Percentiles rank a stretch among this genome's conserved stretches.
These are phyloP conservation scores for Neophaeococcomyces mojaviensis DNA, from an alignment of 2,329 filamentous ascomycete genomes.

Conservation along the genomic window DNA sequence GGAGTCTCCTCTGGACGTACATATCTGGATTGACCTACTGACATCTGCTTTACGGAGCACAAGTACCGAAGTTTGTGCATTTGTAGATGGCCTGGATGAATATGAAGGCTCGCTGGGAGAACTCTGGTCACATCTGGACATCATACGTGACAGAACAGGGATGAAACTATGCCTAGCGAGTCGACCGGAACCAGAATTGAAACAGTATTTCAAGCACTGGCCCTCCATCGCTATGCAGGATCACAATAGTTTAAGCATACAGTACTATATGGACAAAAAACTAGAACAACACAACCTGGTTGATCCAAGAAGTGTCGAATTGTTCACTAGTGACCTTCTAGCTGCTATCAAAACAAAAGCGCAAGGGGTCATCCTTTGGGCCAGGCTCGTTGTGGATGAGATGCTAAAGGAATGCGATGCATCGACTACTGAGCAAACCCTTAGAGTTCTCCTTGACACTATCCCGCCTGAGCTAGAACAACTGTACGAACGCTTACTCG, in stretches of 20 bases:
- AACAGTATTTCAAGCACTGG: background rate
- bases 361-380: conserved; percentile 41
- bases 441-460: conserved; percentile 1
- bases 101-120: conserved; percentile 3
- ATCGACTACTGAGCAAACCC: background rate
- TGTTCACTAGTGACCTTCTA: background rate
- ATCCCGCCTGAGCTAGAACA: conserved; percentile 12
- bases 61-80: conserved; percentile 1
- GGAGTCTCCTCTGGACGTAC: too few species aligned
- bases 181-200: conserved; percentile 9
- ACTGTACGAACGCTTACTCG: conserved; percentile 9
- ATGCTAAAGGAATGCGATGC: conserved; percentile 22
- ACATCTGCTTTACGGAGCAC: background rate
- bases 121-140: conserved; percentile 2
- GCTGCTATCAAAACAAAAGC: conserved; percentile 30
- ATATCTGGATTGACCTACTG: too few species aligned
- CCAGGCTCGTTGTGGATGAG: conserved; percentile 38
- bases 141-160: background rate
- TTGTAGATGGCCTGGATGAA: conserved; percentile 14
- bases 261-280: conserved; percentile 2
- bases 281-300: background rate
- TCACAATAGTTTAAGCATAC: conserved; percentile 8
- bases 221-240: conserved; percentile 2
- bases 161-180: conserved; percentile 12
- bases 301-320: background rate